Conservation (phyloP, 2,329 filamentous ascomycete species). For the Pseudopithomyces maydicus region DNA sequence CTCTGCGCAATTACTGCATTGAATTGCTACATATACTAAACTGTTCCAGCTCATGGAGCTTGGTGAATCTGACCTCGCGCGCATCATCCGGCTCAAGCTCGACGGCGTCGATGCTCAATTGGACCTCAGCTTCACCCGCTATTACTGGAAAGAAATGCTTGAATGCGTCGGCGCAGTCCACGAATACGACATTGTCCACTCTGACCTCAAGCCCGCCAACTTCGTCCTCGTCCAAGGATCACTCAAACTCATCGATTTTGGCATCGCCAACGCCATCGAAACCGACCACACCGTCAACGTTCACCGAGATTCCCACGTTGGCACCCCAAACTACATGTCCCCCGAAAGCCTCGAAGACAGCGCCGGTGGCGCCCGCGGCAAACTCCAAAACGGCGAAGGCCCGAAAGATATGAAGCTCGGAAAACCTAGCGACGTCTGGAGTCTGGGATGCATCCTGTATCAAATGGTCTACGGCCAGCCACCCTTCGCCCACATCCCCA, state of each 20-base stretch:
- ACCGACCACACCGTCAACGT: constrained; percentile 96
- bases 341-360: constrained; percentile 91
- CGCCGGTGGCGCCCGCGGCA: constrained; percentile 63
- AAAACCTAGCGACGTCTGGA: constrained; percentile 96
- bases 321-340: constrained; percentile 98
- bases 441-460: constrained; percentile 92
- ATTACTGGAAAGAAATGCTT: constrained; percentile 99
- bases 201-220: constrained; percentile 95
- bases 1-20: no score
- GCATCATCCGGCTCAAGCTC: constrained; percentile 75
- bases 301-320: constrained; percentile 91
- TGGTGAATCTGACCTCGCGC: constrained; percentile 91
- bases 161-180: constrained; percentile 92
- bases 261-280: constrained; percentile 96
- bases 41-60: constrained; percentile 84
- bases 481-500: constrained; percentile 89
- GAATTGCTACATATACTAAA: background rate
- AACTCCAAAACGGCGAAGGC: constrained; percentile 37
- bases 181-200: constrained; percentile 89
- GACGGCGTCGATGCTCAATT: constrained; percentile 66
- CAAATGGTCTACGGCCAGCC: constrained; percentile 98
- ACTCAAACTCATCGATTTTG: constrained; percentile 97
- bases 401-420: constrained; percentile 90
- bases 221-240: constrained; percentile 90
- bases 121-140: constrained; percentile 90